Evolutionary conservation across 345 rosid species (phyloP).

Genomic region (Theobroma cacao): DNA sequence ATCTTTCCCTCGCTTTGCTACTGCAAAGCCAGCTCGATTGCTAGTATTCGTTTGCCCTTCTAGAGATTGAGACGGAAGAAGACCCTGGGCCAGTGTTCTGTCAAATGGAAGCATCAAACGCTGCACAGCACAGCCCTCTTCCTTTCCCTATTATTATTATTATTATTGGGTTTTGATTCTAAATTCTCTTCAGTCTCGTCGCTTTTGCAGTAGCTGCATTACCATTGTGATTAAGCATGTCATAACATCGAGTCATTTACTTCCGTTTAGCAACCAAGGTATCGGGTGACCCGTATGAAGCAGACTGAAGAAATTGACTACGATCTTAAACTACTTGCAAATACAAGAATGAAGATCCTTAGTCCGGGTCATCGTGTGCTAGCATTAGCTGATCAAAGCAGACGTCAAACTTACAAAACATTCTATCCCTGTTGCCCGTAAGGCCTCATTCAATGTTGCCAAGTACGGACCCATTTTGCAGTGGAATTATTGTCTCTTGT

Average conservation of each 20-base stretch:
- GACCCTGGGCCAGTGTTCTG: not conserved
- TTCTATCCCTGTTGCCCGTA: not conserved
- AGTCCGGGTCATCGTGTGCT: not conserved
- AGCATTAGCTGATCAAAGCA: not conserved
- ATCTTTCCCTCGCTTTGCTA: not conserved
- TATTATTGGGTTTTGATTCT: not conserved
- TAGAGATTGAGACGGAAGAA: not conserved
- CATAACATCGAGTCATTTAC: not conserved
- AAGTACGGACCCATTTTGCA: not conserved
- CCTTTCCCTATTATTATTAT: not conserved
- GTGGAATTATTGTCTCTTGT: not conserved
- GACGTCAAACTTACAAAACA: not conserved
- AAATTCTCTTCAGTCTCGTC: not conserved
- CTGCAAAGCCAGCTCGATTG: conserved; percentile 14
- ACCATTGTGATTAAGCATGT: not conserved
- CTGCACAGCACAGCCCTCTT: not conserved
- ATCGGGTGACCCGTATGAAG: not conserved
- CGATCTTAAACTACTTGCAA: not conserved
- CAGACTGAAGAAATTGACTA: not conserved
- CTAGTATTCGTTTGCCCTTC: not conserved
- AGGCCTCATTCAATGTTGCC: not conserved
- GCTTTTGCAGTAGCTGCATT: not conserved
- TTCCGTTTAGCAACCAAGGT: not conserved
- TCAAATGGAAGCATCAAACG: not conserved
- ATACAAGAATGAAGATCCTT: not conserved